Base-by-base conservation (phyloP, 202 grass and related monocot species). In the Zoysia matrella region DNA sequence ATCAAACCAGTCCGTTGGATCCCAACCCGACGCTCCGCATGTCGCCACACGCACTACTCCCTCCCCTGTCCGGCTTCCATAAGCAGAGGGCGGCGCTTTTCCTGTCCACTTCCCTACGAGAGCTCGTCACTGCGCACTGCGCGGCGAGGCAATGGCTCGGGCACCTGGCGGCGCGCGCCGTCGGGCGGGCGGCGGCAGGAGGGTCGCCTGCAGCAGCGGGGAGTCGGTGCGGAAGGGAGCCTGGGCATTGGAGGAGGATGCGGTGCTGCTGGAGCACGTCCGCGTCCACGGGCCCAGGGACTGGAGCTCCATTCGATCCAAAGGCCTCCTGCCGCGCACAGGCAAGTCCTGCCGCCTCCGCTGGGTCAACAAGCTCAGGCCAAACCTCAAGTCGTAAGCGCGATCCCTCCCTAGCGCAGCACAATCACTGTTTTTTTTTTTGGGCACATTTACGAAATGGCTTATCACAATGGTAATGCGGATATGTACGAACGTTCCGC, bases 291-390 rank as follows among this genome's bases (percentile, higher is more conserved):
- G 92, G 15, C 94, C 87, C 2, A 41, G 65, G 4, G 86, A 89
- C 54, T 94, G 92, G 94, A 94, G 85, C 22, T 30, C 22, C 22
- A 30, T 30, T 30, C 22, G 22, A 30, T 30, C 22, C 22, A 30
- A 30, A 30, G 22, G 22, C 22, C 22, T 30, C 22, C 22, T 30
- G 22, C 22, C 22, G 22, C 22, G 22, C 22, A 30, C 22, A 30
- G 22, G 22, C 22, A 30, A 30, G 75, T 92, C 94, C 65, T 94
- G 94, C 83, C 89, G 86, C 86, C 88, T 92, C 85, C 89, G 92
- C 67, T 92, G 88, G 89, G 88, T 94, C 74, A 94, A 97, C 83
- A 92, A 92, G 79, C 89, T 94, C 69, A 49, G 79, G 91, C 90
- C 94, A 2, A 61, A 90, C 72, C 73, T 97, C 58, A 97, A 94